A percentile compares a stretch with the other conserved stretches of the same genome.
These are phyloP conservation scores for Vickermania spadyakhi DNA, from an alignment of 208 protist genomes.

Conservation along the genomic window DNA sequence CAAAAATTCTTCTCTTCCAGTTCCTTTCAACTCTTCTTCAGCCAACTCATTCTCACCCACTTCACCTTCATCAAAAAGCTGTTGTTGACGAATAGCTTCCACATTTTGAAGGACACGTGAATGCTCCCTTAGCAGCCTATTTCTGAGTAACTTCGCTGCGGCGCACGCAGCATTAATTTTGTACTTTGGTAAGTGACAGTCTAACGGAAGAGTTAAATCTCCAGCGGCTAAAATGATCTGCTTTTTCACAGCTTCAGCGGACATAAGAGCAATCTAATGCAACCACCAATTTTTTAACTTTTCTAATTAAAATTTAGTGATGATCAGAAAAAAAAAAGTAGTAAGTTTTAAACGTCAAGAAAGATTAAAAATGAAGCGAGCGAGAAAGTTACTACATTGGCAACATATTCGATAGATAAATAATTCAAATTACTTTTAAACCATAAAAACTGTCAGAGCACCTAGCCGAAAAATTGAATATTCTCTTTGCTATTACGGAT, in stretches of 20 bases:
- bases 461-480: too few species aligned
- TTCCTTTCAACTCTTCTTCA: constrained; percentile 5
- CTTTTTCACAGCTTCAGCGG: constrained; percentile 48
- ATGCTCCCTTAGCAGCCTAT: constrained; percentile 66
- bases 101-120: constrained; percentile 48
- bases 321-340: constrained; percentile 2
- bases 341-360: constrained; percentile 2
- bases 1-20: constrained; percentile 48
- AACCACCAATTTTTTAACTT: neutral
- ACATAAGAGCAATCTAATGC: constrained; percentile 23
- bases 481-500: too few species aligned
- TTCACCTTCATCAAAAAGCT: constrained; percentile 41
- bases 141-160: constrained; percentile 67
- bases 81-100: constrained; percentile 37
- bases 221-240: constrained; percentile 59
- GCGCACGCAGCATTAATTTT: constrained; percentile 41
- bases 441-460: neutral
- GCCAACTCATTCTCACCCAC: constrained; percentile 15
- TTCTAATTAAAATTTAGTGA: neutral
- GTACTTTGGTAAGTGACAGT: constrained; percentile 17
- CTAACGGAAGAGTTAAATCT: constrained; percentile 43
- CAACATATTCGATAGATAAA: too few species aligned
- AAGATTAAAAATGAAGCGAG: constrained; percentile 6
- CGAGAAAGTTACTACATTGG: too few species aligned
- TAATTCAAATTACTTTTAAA: neutral